These are phyloP conservation scores for Yarrowia hollandica DNA, from an alignment of 805 yeast species.

Conservation along the genomic window DNA sequence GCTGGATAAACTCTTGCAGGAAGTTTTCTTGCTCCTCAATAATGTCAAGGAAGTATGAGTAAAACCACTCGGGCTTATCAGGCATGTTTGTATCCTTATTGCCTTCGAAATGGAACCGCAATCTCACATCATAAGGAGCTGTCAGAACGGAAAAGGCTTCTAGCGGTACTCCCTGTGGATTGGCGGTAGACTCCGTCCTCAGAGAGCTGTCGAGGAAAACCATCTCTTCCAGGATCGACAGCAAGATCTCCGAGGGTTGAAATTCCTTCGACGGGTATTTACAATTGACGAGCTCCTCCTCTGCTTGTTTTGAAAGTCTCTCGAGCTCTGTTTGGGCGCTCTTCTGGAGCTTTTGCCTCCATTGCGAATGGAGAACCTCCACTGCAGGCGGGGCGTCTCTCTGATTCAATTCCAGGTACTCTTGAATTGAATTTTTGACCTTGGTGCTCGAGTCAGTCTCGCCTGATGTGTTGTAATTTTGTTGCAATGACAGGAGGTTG, in stretches of 20 bases:
- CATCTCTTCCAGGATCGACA: conserved; percentile 6
- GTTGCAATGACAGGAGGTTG: neutral
- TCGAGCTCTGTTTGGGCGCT: neutral
- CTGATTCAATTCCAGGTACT: conserved; percentile 3
- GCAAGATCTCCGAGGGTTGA: neutral
- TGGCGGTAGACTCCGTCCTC: neutral
- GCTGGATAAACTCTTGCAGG: conserved; percentile 36
- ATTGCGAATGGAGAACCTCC: neutral
- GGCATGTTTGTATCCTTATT: conserved; percentile 59
- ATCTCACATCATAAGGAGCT: conserved; percentile 50
- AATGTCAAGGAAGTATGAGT: conserved; percentile 46
- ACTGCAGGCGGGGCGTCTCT: neutral
- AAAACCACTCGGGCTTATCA: conserved; percentile 73
- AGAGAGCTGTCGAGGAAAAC: conserved; percentile 1
- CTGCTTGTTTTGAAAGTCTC: neutral
- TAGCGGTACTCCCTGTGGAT: conserved; percentile 15
- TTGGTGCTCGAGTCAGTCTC: neutral
- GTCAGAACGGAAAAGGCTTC: conserved; percentile 48
- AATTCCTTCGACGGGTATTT: conserved; percentile 18
- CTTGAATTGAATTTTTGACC: neutral
- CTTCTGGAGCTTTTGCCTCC: neutral
- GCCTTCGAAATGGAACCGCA: conserved; percentile 61
- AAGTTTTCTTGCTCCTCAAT: conserved; percentile 41
- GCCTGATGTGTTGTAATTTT: neutral
- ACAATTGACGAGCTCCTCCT: neutral